Base-by-base conservation (phyloP, 2,329 filamentous ascomycete species). In the Apiospora rasikravindrae region DNA sequence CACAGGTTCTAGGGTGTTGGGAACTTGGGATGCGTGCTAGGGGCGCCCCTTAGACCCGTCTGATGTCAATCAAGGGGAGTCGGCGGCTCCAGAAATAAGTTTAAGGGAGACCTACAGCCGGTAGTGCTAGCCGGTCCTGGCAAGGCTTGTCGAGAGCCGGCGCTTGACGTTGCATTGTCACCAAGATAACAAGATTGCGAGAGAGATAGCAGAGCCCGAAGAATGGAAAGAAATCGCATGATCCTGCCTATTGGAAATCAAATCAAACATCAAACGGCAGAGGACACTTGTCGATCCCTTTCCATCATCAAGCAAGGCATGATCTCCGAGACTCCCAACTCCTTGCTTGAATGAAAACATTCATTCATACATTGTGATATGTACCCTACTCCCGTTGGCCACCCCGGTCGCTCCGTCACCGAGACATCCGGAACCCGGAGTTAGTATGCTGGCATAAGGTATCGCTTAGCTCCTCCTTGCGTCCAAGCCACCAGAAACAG, bases 101-200 rank as follows among this genome's bases (percentile, higher is more conserved):
- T 61, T 22, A 22, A 61, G 53, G 29, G 29, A 61, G 16, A 8
- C 53, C 16, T 61, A 22, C 53, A 61, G 53, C 29, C 53, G 53
- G 53, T 61, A 61, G 26, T 37, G 53, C 53, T 61, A 61, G 53
- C 53, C 53, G 53, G 53, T n/a, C 29, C 19, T 6, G 57, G 57
- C 33, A 64, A 64, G 37, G 57, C 57, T 61, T 61, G 57, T n/a
- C 29, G 26, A 37, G 13, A 19, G 33, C 16, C 44, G 44, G 16
- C 44, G 29, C 29, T 61, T 61, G 53, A n/a, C 53, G 53, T 61
- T 33, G 53, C 53, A 61, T 22, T 61, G 53, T 64, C 29, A 40
- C 40, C 57, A 40, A 64, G 33, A 64, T 64, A 40, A 16, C 57
- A 33, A 37, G 33, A 37, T n/a, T 5, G 14, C 7, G 29, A 33